Evolutionary conservation across 2,329 filamentous ascomycete species (phyloP).

Genomic region (Arthrobotrys entomopaga): DNA sequence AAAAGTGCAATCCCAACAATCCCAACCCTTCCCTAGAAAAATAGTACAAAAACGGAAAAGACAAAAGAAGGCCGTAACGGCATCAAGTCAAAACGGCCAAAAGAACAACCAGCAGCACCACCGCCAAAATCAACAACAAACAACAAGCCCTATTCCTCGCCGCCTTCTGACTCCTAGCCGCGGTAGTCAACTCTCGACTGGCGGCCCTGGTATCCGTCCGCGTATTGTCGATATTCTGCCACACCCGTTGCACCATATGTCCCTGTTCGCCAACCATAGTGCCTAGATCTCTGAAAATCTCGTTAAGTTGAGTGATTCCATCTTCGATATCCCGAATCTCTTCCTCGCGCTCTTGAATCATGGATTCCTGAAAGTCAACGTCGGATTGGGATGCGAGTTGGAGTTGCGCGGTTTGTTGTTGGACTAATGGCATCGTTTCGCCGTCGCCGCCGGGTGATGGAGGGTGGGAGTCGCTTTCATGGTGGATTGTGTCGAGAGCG

Average conservation of each 20-base stretch:
- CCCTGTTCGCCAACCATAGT: conserved; percentile 97
- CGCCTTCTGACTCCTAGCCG: conserved; percentile 92
- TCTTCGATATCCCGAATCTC: conserved; percentile 99
- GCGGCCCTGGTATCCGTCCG: conserved; percentile 84
- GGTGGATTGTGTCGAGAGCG: conserved; percentile 65
- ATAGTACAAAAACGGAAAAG: conserved; percentile 4
- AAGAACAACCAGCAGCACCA: conserved; percentile 89
- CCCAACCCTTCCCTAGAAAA: background rate
- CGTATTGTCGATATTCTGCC: conserved; percentile 85
- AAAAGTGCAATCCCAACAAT: no score
- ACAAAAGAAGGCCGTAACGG: background rate
- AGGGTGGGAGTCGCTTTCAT: conserved; percentile 56
- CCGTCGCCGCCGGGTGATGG: conserved; percentile 55
- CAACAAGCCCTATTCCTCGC: conserved; percentile 95
- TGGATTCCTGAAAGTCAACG: conserved; percentile 94
- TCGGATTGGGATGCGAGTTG: conserved; percentile 90
- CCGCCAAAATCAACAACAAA: conserved; percentile 83
- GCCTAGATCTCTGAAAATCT: conserved; percentile 96
- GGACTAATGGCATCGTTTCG: conserved; percentile 63
- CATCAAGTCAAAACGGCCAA: conserved; percentile 72
- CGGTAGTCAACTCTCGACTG: conserved; percentile 83
- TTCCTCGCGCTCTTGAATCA: conserved; percentile 95
- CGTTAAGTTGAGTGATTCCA: conserved; percentile 92
- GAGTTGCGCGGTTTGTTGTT: conserved; percentile 74
- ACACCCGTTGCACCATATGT: conserved; percentile 84